Base-by-base conservation (phyloP, 169 alveolate species). In the Condylostoma magnum region DNA sequence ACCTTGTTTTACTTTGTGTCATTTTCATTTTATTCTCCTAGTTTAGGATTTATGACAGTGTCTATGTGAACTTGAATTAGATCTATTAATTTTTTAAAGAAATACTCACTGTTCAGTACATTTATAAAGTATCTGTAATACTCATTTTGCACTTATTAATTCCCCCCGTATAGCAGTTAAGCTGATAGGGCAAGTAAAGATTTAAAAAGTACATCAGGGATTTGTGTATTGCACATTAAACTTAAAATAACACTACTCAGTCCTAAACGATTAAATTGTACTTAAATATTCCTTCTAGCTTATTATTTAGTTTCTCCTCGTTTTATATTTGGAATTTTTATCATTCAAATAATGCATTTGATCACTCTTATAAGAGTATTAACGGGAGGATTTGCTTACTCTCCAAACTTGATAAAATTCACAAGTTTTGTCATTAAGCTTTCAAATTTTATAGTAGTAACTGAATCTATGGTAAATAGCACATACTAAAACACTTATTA, bases 151-250 rank as follows among this genome's bases (percentile, higher is more conserved):
- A 57, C 76, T 5, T 67, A 63, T 33, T 75, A 48, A 33, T 77
- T 77, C 34, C 85, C 85, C 58, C 83, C 76, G 51, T 82, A 73
- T 53, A 82, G 47, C 18, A 60, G 58, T 28, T 60, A 37, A n/a
- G 43, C 31, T n/a, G 57, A 36, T 4, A 60, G 43, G 10, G n/a
- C 10, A 12, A 60, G 15, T 55, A 60, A 41, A 18, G 71, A 22
- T 18, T 60, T 33, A 28, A 60, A 60, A 12, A 60, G 37, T 18
- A 12, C 25, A 8, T 38, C n/a, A 10, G 36, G 34, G 15, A 60
- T n/a, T 18, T 41, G 30, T 10, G 46, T 12, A 34, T 60, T 55
- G 27, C 25, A 15, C 71, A 60, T 36, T 15, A 60, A 34, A n/a
- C 33, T n/a, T 1, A 60, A 27, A 33, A 41, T 18, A 41, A 60